Evolutionary conservation across 2,329 filamentous ascomycete genomes (phyloP).

Genomic region (Gremmenia infestans): DNA sequence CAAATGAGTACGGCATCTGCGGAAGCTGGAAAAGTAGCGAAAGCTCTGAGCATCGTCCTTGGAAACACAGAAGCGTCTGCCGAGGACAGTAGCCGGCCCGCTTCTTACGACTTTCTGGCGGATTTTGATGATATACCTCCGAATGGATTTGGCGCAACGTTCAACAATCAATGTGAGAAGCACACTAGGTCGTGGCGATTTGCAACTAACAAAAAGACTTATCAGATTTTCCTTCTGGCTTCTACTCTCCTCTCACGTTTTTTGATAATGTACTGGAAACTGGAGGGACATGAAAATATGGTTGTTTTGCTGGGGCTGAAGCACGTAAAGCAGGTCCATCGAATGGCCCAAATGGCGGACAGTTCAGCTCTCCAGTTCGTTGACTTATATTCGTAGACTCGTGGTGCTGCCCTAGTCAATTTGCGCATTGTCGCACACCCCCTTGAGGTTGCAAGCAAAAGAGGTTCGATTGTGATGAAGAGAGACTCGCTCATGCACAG

Average conservation of each 20-base stretch:
- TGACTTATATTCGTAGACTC: no score
- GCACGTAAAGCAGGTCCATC: not conserved
- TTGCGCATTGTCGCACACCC: no score
- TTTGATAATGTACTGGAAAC: constrained; percentile 27
- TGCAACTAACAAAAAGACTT: constrained; percentile 23
- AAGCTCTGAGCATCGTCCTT: constrained; percentile 29
- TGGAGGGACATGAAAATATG: constrained; percentile 12
- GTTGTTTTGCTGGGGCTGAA: constrained; percentile 1
- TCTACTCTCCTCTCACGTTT: constrained; percentile 26
- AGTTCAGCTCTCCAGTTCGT: constrained; percentile 2
- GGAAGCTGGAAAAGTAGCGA: constrained; percentile 28
- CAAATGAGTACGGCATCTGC: constrained; percentile 26
- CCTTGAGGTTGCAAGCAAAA: no score
- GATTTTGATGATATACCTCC: constrained; percentile 25
- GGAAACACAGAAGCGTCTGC: constrained; percentile 25
- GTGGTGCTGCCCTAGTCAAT: no score
- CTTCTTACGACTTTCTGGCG: constrained; percentile 26
- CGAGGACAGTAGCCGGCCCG: constrained; percentile 18
- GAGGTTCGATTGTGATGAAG: no score
- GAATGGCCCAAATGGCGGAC: constrained; percentile 1
- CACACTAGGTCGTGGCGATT: constrained; percentile 21
- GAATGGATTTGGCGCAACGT: constrained; percentile 25
- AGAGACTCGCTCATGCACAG: no score
- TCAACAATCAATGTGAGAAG: constrained; percentile 27
- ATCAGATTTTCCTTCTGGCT: constrained; percentile 24